phyloP scores from a whole-genome alignment of 441 rosid genomes.

The Cnidoscolus chayamansa region DNA sequence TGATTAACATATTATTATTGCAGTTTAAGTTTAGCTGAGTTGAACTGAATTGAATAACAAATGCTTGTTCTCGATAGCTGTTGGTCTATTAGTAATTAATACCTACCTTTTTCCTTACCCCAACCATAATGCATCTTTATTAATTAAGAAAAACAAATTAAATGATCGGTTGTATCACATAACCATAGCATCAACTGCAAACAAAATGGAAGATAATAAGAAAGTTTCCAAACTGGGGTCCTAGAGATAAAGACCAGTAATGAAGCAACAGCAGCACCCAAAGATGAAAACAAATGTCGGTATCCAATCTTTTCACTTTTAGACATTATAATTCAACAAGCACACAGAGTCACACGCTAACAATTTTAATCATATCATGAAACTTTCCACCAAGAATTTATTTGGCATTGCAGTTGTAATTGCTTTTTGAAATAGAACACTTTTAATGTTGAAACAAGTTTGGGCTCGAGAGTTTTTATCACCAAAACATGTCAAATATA shows the following conservation, averaged over 20 bases:
- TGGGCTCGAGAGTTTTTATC: too few relatives aligned
- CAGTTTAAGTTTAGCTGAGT: neutral
- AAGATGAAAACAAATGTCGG: too few relatives aligned
- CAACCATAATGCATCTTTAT: neutral
- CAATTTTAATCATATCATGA: neutral
- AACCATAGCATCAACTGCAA: neutral
- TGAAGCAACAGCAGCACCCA: neutral
- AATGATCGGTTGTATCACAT: neutral
- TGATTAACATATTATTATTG: neutral
- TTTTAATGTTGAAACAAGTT: too few relatives aligned
- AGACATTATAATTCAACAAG: too few relatives aligned
- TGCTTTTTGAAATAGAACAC: too few relatives aligned
- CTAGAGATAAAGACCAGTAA: neutral
- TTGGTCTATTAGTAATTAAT: neutral
- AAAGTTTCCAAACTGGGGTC: neutral
- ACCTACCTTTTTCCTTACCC: neutral
- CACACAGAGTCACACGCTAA: too few relatives aligned
- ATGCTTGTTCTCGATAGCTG: neutral
- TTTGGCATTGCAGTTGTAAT: neutral
- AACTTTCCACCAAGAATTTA: neutral
- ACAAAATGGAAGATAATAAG: neutral
- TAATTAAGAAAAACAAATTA: neutral
- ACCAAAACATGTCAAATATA: too few relatives aligned
- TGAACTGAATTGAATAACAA: neutral
- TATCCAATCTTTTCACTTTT: too few relatives aligned